Evolutionary conservation across 495 filamentous ascomycete species (phyloP).

Genomic region (Aspergillus campestris): DNA sequence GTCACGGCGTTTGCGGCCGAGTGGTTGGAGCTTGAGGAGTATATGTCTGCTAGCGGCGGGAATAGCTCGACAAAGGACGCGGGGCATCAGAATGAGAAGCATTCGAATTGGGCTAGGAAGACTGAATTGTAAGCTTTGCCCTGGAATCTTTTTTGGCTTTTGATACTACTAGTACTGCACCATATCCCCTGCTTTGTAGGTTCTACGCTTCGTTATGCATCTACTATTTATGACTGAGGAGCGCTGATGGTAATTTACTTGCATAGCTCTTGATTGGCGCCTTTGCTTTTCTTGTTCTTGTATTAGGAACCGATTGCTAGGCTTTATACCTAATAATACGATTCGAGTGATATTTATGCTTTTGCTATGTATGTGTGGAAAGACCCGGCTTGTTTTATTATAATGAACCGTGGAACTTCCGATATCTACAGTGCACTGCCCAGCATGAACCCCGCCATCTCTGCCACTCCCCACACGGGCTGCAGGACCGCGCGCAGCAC

Average conservation of each 20-base stretch:
- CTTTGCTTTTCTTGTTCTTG: background rate
- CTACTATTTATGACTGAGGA: background rate
- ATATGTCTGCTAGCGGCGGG: conserved; percentile 27
- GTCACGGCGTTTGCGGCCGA: conserved; percentile 79
- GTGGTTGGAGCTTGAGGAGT: conserved; percentile 86
- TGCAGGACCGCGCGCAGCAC: conserved; percentile 39
- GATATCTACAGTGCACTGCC: conserved; percentile 26
- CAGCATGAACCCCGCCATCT: conserved; percentile 42
- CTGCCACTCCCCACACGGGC: conserved; percentile 40
- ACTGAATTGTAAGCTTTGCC: conserved; percentile 40
- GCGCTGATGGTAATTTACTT: conserved; percentile 1
- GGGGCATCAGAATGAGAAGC: conserved; percentile 4
- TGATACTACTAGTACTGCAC: conserved; percentile 1
- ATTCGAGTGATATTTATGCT: background rate
- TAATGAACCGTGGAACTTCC: too few species aligned
- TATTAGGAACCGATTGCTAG: too few species aligned
- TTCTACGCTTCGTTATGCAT: conserved; percentile 3
- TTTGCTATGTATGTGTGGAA: too few species aligned
- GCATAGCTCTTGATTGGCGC: background rate
- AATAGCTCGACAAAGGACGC: background rate
- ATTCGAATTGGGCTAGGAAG: conserved; percentile 16
- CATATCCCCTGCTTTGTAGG: background rate
- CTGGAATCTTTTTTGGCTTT: conserved; percentile 2
- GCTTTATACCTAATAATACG: background rate
- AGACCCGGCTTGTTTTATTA: too few species aligned